These are phyloP conservation scores for Acrocalymma vagum DNA, from an alignment of 2,329 filamentous ascomycete species.

Conservation along the genomic window DNA sequence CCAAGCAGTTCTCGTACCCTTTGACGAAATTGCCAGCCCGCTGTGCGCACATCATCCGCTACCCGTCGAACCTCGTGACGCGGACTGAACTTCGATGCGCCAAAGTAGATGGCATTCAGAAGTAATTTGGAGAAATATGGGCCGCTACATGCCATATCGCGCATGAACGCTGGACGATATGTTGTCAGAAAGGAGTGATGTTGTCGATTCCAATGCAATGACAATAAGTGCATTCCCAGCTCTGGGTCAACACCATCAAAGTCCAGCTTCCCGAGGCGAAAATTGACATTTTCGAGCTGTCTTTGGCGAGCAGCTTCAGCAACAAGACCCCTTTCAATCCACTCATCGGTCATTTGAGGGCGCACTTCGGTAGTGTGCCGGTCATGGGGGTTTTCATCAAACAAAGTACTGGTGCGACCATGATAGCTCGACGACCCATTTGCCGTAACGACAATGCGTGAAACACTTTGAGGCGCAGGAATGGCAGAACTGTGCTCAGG, in stretches of 20 bases:
- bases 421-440: conserved; percentile 57
- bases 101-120: conserved; percentile 63
- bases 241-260: conserved; percentile 65
- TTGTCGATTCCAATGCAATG: conserved; percentile 63
- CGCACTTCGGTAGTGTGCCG: conserved; percentile 22
- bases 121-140: conserved; percentile 66
- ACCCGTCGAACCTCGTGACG: conserved; percentile 56
- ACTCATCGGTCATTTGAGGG: conserved; percentile 42
- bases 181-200: conserved; percentile 59
- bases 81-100: conserved; percentile 57
- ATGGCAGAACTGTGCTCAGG: conserved; percentile 9
- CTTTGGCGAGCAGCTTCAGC: conserved; percentile 59
- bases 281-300: conserved; percentile 61
- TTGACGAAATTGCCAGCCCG: conserved; percentile 58
- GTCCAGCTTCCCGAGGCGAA: conserved; percentile 57
- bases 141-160: conserved; percentile 60
- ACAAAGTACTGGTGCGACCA: conserved; percentile 59
- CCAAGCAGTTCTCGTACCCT: conserved; percentile 58
- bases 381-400: conserved; percentile 50
- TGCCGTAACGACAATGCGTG: conserved; percentile 51
- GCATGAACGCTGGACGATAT: conserved; percentile 59
- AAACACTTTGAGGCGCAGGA: conserved; percentile 35
- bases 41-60: conserved; percentile 56
- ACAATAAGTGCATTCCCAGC: conserved; percentile 60
- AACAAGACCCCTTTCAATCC: conserved; percentile 57